Percentiles rank a stretch among this genome's conserved stretches.
Evolutionary conservation across 2,329 filamentous ascomycete species (phyloP).

Genomic region (Ophiostoma piceae): DNA sequence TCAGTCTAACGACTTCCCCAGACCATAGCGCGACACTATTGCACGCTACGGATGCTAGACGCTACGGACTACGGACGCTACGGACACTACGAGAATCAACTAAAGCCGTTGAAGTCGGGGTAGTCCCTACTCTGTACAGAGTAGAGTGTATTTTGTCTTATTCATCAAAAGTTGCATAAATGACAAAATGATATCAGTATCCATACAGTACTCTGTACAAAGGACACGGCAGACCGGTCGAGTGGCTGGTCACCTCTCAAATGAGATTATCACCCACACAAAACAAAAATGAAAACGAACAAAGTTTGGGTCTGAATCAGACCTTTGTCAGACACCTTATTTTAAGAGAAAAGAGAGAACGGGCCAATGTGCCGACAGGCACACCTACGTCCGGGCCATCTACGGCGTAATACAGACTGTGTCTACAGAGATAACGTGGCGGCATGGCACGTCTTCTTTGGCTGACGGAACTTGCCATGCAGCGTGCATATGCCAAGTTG

Average conservation of each 20-base stretch:
- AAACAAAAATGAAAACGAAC: not conserved
- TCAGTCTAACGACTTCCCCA: not conserved
- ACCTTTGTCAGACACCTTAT: not conserved
- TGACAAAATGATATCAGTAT: too few relatives aligned
- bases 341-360: not conserved
- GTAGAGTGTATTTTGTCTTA: too few relatives aligned
- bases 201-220: too few relatives aligned
- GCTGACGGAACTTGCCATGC: constrained; percentile 9
- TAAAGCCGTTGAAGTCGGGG: constrained; percentile 8
- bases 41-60: not conserved
- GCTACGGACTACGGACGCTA: too few relatives aligned
- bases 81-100: too few relatives aligned
- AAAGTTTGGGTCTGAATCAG: not conserved
- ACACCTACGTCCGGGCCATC: not conserved
- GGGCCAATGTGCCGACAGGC: not conserved
- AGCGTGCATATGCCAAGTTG: not conserved
- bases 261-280: not conserved
- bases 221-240: not conserved
- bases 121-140: not conserved
- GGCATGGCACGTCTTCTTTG: not conserved
- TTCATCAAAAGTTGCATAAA: too few relatives aligned
- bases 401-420: not conserved
- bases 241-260: not conserved
- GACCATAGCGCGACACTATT: not conserved
- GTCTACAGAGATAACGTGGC: not conserved